A percentile compares a stretch with the other conserved stretches of the same genome.
These are phyloP conservation scores for Solanum sejunctum DNA, from an alignment of 257 asterid species.

Conservation along the genomic window DNA sequence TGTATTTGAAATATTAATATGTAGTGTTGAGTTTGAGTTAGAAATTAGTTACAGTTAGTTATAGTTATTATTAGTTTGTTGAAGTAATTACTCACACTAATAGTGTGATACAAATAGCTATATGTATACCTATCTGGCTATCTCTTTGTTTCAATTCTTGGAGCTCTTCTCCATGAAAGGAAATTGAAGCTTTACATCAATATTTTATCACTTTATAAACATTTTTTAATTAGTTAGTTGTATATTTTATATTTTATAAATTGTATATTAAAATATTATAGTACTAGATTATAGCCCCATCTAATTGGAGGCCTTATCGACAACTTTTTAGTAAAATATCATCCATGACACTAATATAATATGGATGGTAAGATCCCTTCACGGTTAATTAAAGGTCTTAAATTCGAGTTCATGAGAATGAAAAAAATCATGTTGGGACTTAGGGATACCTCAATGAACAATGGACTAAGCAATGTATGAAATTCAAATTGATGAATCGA, in stretches of 20 bases:
- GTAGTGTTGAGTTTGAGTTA: no score
- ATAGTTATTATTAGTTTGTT: no score
- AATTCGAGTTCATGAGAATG: not conserved
- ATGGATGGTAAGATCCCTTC: no score
- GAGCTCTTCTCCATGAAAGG: no score
- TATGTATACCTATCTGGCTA: no score
- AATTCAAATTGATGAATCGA: not conserved
- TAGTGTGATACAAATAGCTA: no score
- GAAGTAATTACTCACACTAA: no score
- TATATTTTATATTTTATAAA: not conserved
- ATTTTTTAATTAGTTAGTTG: not conserved
- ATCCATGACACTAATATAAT: not conserved
- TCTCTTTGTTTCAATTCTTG: no score
- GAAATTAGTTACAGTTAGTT: no score
- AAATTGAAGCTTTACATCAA: no score
- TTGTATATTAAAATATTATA: not conserved
- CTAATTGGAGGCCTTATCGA: not conserved
- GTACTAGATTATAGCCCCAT: not conserved
- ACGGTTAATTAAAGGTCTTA: no score
- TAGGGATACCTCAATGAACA: rapidly evolving
- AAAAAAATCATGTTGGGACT: not conserved
- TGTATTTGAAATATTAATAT: no score
- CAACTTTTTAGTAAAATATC: not conserved
- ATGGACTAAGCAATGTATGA: rapidly evolving
- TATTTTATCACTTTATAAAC: not conserved